Percentiles rank a stretch among this genome's conserved stretches.
Evolutionary conservation across 352 stramenopile species (phyloP).

Genomic region (Pythium periplocum): DNA sequence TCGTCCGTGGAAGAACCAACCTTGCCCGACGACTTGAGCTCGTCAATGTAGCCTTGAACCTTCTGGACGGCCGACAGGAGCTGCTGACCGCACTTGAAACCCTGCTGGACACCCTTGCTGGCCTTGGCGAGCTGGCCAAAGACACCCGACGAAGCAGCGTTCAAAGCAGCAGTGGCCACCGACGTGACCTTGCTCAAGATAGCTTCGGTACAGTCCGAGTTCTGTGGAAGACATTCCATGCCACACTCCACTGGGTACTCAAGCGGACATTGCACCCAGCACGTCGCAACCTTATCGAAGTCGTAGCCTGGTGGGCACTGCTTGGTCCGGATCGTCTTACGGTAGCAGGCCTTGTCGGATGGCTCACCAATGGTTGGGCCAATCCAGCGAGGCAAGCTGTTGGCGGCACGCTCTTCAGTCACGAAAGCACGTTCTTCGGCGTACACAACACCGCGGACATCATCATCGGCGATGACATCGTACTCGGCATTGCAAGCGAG

Average conservation of each 20-base stretch:
- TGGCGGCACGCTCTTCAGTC: neutral
- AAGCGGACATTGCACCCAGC: conserved; percentile 35
- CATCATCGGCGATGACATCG: neutral
- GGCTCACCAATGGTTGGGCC: conserved; percentile 11
- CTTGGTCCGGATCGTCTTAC: conserved; percentile 20
- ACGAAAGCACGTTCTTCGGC: neutral
- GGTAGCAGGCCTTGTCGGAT: conserved; percentile 29
- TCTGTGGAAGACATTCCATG: conserved; percentile 40
- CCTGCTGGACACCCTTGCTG: neutral
- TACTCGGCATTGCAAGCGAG: too few relatives aligned
- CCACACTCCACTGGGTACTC: conserved; percentile 33
- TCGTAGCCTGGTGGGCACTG: neutral
- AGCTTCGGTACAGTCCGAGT: conserved; percentile 29
- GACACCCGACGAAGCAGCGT: conserved; percentile 4
- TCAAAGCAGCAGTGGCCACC: conserved; percentile 5
- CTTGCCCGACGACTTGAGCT: conserved; percentile 3
- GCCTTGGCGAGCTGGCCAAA: neutral
- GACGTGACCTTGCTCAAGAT: conserved; percentile 26
- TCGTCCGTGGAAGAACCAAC: conserved; percentile 27
- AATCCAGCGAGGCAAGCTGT: conserved; percentile 13
- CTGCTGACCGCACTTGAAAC: conserved; percentile 10
- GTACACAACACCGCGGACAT: too few relatives aligned
- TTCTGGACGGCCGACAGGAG: conserved; percentile 42
- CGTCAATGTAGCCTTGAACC: conserved; percentile 19
- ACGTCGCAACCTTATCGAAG: conserved; percentile 22